Evolutionary conservation across 2,329 filamentous ascomycete genomes (phyloP), one percentile per base, ranked within the genome.

Genomic region (Corinectria fuckeliana): DNA sequence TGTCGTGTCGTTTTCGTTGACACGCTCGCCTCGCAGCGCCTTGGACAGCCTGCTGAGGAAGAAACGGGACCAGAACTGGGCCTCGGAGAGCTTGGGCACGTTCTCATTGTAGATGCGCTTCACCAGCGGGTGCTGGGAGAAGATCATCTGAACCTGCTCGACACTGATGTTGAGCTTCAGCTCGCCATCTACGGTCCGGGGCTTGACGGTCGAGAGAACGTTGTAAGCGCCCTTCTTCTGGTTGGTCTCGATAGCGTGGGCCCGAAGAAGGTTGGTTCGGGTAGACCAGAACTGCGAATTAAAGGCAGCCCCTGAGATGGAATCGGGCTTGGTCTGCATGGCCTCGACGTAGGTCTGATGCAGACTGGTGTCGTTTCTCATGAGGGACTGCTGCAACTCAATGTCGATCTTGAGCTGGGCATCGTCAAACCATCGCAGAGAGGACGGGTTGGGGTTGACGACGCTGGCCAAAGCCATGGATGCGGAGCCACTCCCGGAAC

Each of bases 241-340:
- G 59, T 87, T 88, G 55, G 86, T 88, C 76, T 98, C 93, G 44
- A 97, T 95, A 2, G 93, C 93, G 77, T 97, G 91, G 0, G 94
- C 91, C 11, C 95, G 90, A 26, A 99, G 83, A 28, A 97, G 81
- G 73, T 92, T 92, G 45, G 93, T 85, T 44, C 96, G 85, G 2
- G 92, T 92, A 1, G 92, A 92, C 95, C 95, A 99, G 78, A 99
- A 99, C 74, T 97, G 94, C 1, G 88, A 82, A 67, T 94, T 93
- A 75, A 98, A 97, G 42, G 93, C 89, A 2, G 86, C 85, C 25
- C 90, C 87, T 0, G 90, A 89, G 61, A 98, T 89, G 2, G 90
- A 88, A 7, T 94, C 90, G 0, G 94, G 93, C 71, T 97, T 97
- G 8, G 91, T 91, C 51, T 86, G 83, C 48, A 93, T 81, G 0